These are phyloP conservation scores for Euphorbia peplus DNA, from an alignment of 345 rosid genomes.

Conservation along the genomic window DNA sequence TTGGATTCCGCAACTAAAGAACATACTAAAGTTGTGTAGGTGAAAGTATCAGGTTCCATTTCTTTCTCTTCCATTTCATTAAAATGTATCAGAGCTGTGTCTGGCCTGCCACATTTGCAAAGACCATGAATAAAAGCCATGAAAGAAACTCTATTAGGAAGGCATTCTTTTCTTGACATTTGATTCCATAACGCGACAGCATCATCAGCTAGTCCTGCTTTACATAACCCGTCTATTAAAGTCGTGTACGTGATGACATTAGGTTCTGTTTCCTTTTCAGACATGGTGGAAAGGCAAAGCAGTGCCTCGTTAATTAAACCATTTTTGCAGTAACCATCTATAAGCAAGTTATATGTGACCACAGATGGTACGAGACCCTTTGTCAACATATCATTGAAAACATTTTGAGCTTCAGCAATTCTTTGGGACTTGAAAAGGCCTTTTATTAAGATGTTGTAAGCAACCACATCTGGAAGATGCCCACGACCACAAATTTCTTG, in stretches of 20 bases:
- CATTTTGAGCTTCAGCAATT: conserved; percentile 53
- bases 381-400: conserved; percentile 59
- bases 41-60: conserved; percentile 64
- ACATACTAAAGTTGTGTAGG: conserved; percentile 48
- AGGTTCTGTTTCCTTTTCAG: conserved; percentile 51
- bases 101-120: conserved; percentile 64
- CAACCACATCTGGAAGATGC: conserved; percentile 71
- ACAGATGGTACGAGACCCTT: conserved; percentile 73
- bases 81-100: conserved; percentile 52
- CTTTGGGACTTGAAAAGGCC: conserved; percentile 65
- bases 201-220: conserved; percentile 62
- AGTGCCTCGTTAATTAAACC: conserved; percentile 50
- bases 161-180: conserved; percentile 52
- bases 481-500: conserved; percentile 50
- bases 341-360: conserved; percentile 65
- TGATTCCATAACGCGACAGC: conserved; percentile 70
- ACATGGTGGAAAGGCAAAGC: conserved; percentile 55
- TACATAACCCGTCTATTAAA: conserved; percentile 65
- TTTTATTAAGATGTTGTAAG: conserved; percentile 65
- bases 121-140: conserved; percentile 76
- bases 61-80: conserved; percentile 57
- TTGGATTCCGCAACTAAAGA: conserved; percentile 47
- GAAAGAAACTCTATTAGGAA: conserved; percentile 54
- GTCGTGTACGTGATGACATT: conserved; percentile 72
- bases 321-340: conserved; percentile 82